These are phyloP conservation scores for Hypoxylon fragiforme DNA, from an alignment of 495 filamentous ascomycete genomes.

Conservation along the genomic window DNA sequence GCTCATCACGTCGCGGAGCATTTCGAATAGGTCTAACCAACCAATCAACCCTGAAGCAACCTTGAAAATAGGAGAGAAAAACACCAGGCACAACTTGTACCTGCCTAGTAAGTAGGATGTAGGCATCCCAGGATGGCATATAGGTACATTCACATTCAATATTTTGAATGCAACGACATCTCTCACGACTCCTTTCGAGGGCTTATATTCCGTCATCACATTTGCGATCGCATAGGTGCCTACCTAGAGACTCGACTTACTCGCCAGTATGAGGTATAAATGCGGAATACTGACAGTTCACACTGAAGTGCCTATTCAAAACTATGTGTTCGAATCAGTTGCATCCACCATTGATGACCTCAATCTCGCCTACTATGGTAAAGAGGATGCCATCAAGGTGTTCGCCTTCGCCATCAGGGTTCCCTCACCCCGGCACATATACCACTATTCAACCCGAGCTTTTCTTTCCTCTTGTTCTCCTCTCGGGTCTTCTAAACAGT, in stretches of 20 bases:
- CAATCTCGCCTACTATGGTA: slow-evolving; percentile 2
- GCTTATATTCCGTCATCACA: too few species aligned
- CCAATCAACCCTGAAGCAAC: not conserved
- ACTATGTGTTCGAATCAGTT: slow-evolving; percentile 5
- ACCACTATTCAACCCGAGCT: not conserved
- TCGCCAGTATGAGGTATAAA: too few species aligned
- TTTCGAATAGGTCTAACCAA: slow-evolving; percentile 45
- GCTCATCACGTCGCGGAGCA: slow-evolving; percentile 61
- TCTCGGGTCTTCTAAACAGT: not conserved
- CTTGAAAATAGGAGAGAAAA: not conserved
- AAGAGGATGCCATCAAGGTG: slow-evolving; percentile 31
- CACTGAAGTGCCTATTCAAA: not conserved
- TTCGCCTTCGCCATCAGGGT: slow-evolving; percentile 30
- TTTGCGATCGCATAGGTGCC: too few species aligned
- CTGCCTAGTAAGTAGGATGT: too few species aligned
- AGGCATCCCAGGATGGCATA: too few species aligned
- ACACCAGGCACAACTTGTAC: too few species aligned
- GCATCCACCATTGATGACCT: slow-evolving; percentile 9
- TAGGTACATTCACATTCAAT: too few species aligned
- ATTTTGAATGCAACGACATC: too few species aligned
- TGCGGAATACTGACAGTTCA: too few species aligned
- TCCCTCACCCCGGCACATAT: slow-evolving; percentile 7
- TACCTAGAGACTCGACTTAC: too few species aligned
- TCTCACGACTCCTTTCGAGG: too few species aligned
- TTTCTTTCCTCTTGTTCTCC: not conserved